Evolutionary conservation across 2,329 filamentous ascomycete species (phyloP).

Genomic region (Taxawa tesnikishii): DNA sequence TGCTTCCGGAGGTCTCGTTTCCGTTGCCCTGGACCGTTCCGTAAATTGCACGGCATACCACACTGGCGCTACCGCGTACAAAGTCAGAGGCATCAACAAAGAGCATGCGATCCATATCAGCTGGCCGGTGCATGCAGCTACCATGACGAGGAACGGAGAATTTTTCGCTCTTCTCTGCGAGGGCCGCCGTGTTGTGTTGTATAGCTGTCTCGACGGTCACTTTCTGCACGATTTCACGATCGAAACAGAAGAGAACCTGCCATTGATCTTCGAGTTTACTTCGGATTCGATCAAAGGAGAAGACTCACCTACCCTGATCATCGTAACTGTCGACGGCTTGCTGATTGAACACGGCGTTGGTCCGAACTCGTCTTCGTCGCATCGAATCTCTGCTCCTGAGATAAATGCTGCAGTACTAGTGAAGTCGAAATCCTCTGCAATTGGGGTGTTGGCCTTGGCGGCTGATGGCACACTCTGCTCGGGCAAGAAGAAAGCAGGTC

Average conservation of each 20-base stretch:
- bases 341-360: slow-evolving; percentile 46
- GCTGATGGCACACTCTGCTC: slow-evolving; percentile 27
- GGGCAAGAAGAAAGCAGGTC: slow-evolving; percentile 47
- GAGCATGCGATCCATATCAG: slow-evolving; percentile 10
- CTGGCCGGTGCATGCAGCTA: slow-evolving; percentile 38
- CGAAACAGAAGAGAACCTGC: slow-evolving; percentile 46
- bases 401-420: slow-evolving; percentile 2
- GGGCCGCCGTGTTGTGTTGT: slow-evolving; percentile 46
- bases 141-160: slow-evolving; percentile 51
- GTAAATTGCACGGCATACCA: slow-evolving; percentile 4
- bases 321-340: slow-evolving; percentile 50
- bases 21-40: slow-evolving; percentile 56
- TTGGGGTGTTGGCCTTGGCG: background rate
- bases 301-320: too few relatives aligned
- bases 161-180: slow-evolving; percentile 56
- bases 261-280: too few relatives aligned
- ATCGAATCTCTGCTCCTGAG: slow-evolving; percentile 12
- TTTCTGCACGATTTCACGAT: slow-evolving; percentile 46
- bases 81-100: slow-evolving; percentile 10
- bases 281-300: too few relatives aligned
- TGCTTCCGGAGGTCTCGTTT: slow-evolving; percentile 52
- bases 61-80: slow-evolving; percentile 3
- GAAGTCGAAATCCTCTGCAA: slow-evolving; percentile 1
- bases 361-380: slow-evolving; percentile 11
- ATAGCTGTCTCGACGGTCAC: slow-evolving; percentile 45